Evolutionary conservation across 345 rosid species (phyloP), one percentile per base, ranked within the genome.

Genomic region (Hevea brasiliensis): DNA sequence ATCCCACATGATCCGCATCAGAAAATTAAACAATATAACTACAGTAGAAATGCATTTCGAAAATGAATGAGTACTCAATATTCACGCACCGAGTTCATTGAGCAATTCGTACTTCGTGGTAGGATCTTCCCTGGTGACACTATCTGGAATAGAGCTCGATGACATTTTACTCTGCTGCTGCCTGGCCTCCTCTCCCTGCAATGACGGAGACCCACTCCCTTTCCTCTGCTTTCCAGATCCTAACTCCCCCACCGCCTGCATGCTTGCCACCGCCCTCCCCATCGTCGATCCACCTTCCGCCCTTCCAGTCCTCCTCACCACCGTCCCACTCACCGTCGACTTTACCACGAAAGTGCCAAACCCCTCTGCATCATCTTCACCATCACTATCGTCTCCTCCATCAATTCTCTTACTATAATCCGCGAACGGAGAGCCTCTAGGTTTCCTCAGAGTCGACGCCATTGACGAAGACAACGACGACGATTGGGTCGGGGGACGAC

Each of bases 91-190:
- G 63, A 95, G 95, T 77, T 95, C 99, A 68, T 89, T 88, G 71
- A 95, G 92, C 83, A 92, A 87, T 78, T 92, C 99, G 73, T 95
- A 95, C 88, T 92, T 95, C 8, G 90, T 81, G n/a, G 93, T 80
- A 47, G 99, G 98, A 83, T 95, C 99, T 79, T 95, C 97, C 74
- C 84, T 85, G 23, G 88, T 89, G 75, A 95, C 85, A 77, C 90
- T 85, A 15, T 95, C 99, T 0, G 99, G 94, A 81, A 92, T 87
- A 18, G 98, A 95, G 59, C 96, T 95, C 5, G 89, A 79, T 1
- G 98, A 92, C 69, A 92, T 76, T 76, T 86, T 94, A 74, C 87
- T 85, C 72, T 77, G 82, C 73, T 67, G 84, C 76, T 79, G 85
- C 79, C 78, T 80, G 7, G 35, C 62, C 35, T 87, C 93, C 17